A percentile compares a stretch with the other conserved stretches of the same genome.
Evolutionary conservation across 202 grass and related monocot genomes (phyloP).

Genomic region (Digitaria exilis): DNA sequence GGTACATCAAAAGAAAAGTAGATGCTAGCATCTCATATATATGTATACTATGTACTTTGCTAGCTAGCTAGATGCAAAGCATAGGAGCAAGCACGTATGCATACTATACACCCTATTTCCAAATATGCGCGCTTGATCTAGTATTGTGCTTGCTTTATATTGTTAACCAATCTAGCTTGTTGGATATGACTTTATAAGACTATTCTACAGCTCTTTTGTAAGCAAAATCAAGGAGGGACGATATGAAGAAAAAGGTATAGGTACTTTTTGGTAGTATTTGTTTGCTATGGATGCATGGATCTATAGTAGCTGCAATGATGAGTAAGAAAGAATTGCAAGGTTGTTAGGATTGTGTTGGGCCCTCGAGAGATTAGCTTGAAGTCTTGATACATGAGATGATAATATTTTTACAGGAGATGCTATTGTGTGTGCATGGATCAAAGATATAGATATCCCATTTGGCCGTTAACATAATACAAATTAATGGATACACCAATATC

Average conservation of each 20-base stretch:
- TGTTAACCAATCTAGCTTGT: neutral
- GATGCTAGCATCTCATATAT: neutral
- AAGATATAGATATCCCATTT: neutral
- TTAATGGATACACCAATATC: neutral
- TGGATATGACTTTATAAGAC: neutral
- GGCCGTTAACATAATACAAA: neutral
- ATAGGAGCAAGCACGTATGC: neutral
- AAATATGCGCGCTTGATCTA: neutral
- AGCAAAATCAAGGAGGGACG: neutral
- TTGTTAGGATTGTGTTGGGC: constrained; percentile 19
- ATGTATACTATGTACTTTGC: neutral
- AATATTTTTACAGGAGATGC: neutral
- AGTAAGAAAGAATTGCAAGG: neutral
- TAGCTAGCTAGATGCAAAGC: neutral
- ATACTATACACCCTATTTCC: neutral
- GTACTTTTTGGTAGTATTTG: neutral
- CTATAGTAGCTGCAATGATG: neutral
- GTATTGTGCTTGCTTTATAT: neutral
- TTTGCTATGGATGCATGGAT: neutral
- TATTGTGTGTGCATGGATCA: neutral
- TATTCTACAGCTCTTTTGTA: neutral
- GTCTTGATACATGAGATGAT: neutral
- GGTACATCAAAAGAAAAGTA: neutral
- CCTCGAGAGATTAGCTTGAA: neutral
- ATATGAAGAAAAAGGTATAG: neutral